These are phyloP conservation scores for Syzygium grande DNA, from an alignment of 345 rosid genomes.

Conservation along the genomic window DNA sequence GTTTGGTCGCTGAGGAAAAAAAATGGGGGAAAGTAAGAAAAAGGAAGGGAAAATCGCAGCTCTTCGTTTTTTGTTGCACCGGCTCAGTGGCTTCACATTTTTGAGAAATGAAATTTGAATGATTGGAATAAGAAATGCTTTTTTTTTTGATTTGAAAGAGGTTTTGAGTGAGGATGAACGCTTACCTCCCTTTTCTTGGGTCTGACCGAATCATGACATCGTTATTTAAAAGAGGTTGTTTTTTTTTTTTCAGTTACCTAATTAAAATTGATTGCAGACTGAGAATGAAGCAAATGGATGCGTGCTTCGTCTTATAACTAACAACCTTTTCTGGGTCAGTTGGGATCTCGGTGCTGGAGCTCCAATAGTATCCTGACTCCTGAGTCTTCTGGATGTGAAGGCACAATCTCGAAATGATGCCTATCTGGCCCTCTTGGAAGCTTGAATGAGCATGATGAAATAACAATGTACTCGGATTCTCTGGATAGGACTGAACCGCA, in stretches of 20 bases:
- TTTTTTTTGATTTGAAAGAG: neutral
- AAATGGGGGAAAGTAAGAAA: constrained; percentile 13
- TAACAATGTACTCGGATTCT: neutral
- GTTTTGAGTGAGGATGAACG: neutral
- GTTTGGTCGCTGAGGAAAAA: constrained; percentile 15
- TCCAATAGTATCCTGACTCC: neutral
- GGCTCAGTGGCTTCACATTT: neutral
- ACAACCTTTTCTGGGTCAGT: neutral
- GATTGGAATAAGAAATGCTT: neutral
- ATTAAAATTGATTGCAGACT: neutral
- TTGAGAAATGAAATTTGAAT: neutral
- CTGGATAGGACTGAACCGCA: neutral
- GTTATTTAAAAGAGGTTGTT: neutral
- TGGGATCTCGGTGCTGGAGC: neutral
- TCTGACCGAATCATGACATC: neutral
- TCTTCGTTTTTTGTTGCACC: neutral
- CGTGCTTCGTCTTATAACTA: neutral
- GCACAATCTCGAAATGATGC: neutral
- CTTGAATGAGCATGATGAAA: neutral
- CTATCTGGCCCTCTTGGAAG: neutral
- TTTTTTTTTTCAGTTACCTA: neutral
- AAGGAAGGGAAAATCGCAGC: neutral
- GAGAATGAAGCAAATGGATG: neutral
- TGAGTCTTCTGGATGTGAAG: neutral
- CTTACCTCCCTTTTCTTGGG: neutral